Percentiles rank a stretch among this genome's conserved stretches.
Evolutionary conservation across 352 stramenopile species (phyloP).

Genomic region (Blastocystis sp.): DNA sequence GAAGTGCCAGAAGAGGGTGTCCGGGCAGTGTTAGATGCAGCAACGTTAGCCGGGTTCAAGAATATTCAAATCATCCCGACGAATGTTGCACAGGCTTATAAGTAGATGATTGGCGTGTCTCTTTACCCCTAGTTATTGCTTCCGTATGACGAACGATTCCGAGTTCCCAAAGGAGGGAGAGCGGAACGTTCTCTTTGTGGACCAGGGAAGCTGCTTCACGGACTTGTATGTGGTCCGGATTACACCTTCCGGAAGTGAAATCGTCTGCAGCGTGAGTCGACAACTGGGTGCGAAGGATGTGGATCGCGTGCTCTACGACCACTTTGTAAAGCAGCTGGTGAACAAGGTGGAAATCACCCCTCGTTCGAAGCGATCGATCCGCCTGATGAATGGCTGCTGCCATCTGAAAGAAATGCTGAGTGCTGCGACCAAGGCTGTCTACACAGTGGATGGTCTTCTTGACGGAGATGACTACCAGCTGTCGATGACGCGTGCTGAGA

Average conservation of each 20-base stretch:
- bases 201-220: slow-evolving; percentile 32
- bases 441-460: slow-evolving; percentile 76
- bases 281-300: slow-evolving; percentile 92
- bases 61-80: slow-evolving; percentile 5
- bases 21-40: neutral
- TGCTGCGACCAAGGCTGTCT: slow-evolving; percentile 73
- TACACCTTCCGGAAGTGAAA: neutral
- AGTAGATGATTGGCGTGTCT: neutral
- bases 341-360: slow-evolving; percentile 66
- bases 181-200: slow-evolving; percentile 39
- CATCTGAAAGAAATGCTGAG: slow-evolving; percentile 81
- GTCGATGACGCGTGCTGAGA: slow-evolving; percentile 68
- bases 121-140: slow-evolving; percentile 41
- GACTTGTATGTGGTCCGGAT: slow-evolving; percentile 36
- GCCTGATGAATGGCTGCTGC: slow-evolving; percentile 76
- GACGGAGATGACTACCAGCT: slow-evolving; percentile 75
- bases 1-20: neutral
- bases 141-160: neutral
- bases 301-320: slow-evolving; percentile 84
- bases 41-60: slow-evolving; percentile 18
- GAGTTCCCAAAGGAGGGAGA: neutral
- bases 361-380: slow-evolving; percentile 74
- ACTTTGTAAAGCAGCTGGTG: slow-evolving; percentile 78
- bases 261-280: slow-evolving; percentile 62
- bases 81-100: neutral